phyloP scores from a whole-genome alignment of 352 stramenopile species.

The Globisporangium parvum region DNA sequence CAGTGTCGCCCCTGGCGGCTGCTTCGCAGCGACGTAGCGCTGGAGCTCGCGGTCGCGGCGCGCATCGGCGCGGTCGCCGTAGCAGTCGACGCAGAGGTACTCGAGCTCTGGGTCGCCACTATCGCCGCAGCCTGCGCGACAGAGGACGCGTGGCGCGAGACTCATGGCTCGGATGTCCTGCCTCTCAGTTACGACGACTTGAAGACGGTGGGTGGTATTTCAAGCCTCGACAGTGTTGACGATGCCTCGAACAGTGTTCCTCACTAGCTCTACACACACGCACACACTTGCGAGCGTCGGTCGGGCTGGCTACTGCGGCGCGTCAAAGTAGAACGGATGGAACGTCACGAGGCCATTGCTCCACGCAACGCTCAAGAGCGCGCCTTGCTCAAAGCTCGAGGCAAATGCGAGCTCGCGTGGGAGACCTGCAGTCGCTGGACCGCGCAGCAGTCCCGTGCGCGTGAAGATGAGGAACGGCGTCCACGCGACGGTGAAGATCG shows the following conservation, averaged over 20 bases:
- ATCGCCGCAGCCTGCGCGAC: constrained; percentile 46
- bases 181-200: too few species aligned
- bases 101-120: constrained; percentile 51
- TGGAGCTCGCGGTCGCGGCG: constrained; percentile 35
- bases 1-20: neutral
- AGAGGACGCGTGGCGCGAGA: constrained; percentile 36
- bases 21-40: constrained; percentile 20
- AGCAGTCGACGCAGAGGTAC: constrained; percentile 62
- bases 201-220: too few species aligned
- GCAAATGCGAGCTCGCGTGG: constrained; percentile 56
- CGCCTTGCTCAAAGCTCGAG: constrained; percentile 59
- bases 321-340: constrained; percentile 72
- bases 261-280: neutral
- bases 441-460: constrained; percentile 51
- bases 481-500: constrained; percentile 66
- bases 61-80: constrained; percentile 43
- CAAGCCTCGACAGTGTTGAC: neutral
- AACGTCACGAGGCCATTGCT: constrained; percentile 76
- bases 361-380: constrained; percentile 67
- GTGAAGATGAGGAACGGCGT: constrained; percentile 76
- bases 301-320: constrained; percentile 2
- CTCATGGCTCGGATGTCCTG: too few species aligned
- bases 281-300: neutral
- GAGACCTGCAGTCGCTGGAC: constrained; percentile 49
- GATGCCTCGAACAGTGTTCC: neutral